phyloP scores from a whole-genome alignment of 192 early-diverging fungal genomes.

The Entomortierella beljakovae region DNA sequence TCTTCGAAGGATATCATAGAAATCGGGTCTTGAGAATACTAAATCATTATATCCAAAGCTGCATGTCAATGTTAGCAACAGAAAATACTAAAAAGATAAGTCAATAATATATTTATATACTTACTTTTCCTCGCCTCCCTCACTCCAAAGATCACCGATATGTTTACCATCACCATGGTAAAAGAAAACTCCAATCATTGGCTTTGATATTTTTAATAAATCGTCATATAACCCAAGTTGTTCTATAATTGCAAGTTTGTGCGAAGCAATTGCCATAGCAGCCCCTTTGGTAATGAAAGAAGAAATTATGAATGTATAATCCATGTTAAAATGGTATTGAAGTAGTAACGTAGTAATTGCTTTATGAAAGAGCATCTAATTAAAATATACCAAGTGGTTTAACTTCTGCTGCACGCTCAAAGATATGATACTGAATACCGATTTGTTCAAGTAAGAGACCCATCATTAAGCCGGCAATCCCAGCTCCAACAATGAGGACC shows the following conservation, averaged over 20 bases:
- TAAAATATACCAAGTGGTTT: constrained; percentile 10
- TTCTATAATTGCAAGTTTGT: background rate
- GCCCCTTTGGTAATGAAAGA: background rate
- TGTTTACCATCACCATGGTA: background rate
- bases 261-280: background rate
- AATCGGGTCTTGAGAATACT: too few species aligned
- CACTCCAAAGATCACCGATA: background rate
- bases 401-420: background rate
- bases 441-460: background rate
- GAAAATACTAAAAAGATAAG: too few species aligned
- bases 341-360: too few species aligned
- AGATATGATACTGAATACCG: background rate
- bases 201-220: background rate
- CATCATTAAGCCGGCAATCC: background rate
- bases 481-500: background rate
- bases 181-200: background rate
- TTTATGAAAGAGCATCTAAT: too few species aligned
- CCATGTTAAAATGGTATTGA: background rate
- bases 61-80: too few species aligned
- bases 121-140: too few species aligned
- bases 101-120: too few species aligned
- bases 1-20: too few species aligned
- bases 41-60: too few species aligned
- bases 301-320: too few species aligned
- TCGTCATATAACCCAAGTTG: constrained; percentile 4